Evolutionary conservation across 345 rosid species (phyloP), one percentile per base, ranked within the genome.

Genomic region (Gossypium turneri): DNA sequence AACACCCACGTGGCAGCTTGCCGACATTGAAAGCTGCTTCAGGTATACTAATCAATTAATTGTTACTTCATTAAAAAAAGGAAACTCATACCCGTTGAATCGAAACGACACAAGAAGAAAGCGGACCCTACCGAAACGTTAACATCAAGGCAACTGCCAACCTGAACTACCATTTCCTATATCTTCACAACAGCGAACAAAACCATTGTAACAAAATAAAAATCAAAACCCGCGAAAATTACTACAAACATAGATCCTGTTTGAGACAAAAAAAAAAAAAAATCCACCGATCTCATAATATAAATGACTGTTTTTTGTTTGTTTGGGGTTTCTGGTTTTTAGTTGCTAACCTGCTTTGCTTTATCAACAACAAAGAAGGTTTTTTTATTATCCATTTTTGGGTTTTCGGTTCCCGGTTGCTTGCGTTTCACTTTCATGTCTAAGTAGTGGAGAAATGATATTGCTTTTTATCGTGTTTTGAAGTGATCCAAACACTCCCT

Each of bases 401-500:
- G 6, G 45, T 17, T 83, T 51, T 60, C 73, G 4, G 67, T 38
- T 20, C 12, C 1, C 15, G 64, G 19, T 74, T 57, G 48, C 85
- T 56, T 80, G 80, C 51, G 38, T 29, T 53, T 51, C 71, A 63
- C 78, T 67, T 83, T 66, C 44, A 68, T 79, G 62, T 29, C 47
- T 24, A 16, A 65, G 24, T 38, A 24, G 60, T 47, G 44, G 16
- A 66, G 60, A 79, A 73, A 62, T 79, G 76, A 48, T 11, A 10
- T 1, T 64, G 76, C 72, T 81, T 74, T 83, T 50, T 60, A 12
- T 79, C 74, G 65, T 73, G 67, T 67, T 73, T n/a, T 48, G 51
- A 79, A 79, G 82, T 72, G 55, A 79, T 79, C 82, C 85, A 15
- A 75, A 67, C 57, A 8, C 86, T 56, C 45, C n/a, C 58, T 85